Conservation (phyloP, 169 alveolate genomes). For the Plasmodium falciparum region DNA sequence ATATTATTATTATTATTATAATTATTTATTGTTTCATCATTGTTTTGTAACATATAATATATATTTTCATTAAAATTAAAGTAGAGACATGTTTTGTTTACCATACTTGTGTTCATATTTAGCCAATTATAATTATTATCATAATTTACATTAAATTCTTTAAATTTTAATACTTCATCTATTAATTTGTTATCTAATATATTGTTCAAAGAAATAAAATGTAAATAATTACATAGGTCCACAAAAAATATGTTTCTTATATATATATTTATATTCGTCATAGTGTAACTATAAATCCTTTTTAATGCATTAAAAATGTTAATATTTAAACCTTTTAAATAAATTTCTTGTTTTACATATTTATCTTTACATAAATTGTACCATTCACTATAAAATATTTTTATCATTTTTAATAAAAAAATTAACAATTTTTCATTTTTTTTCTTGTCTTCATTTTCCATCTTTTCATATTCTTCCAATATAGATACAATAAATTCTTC, state of each 20-base stretch:
- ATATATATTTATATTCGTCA: conserved; percentile 29
- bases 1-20: not conserved
- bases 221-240: conserved; percentile 40
- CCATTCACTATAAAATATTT: conserved; percentile 75
- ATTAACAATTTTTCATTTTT: conserved; percentile 12
- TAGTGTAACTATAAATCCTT: conserved; percentile 39
- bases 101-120: conserved; percentile 50
- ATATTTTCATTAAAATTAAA: conserved; percentile 58
- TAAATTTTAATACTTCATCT: conserved; percentile 75
- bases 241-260: conserved; percentile 76
- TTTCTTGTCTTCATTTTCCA: conserved; percentile 12
- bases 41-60: conserved; percentile 15
- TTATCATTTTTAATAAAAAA: conserved; percentile 53
- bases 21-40: not conserved
- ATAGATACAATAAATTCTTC: conserved; percentile 20
- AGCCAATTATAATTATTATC: conserved; percentile 60
- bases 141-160: conserved; percentile 54
- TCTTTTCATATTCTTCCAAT: conserved; percentile 32
- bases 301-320: conserved; percentile 51
- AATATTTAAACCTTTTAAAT: conserved; percentile 60
- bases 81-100: conserved; percentile 48
- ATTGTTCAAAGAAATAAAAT: conserved; percentile 24
- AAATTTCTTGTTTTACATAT: conserved; percentile 33
- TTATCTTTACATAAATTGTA: conserved; percentile 24
- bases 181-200: conserved; percentile 57